Evolutionary conservation across 768 basidiomycete genomes (phyloP).

Genomic region (Mycena galericulata): DNA sequence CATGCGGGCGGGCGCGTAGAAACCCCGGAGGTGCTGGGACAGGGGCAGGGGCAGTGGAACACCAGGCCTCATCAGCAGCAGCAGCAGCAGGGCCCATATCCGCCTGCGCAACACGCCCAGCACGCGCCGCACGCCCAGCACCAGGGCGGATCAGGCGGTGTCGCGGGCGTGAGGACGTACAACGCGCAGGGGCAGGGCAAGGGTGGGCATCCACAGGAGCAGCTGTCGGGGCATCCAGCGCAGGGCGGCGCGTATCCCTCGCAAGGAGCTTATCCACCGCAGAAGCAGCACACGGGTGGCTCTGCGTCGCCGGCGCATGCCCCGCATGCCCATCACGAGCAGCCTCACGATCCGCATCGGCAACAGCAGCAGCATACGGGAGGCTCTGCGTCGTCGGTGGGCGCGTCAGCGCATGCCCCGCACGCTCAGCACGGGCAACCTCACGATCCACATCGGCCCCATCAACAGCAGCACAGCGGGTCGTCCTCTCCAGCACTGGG

Average conservation of each 20-base stretch:
- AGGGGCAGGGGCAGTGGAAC: conserved; percentile 4
- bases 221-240: background rate
- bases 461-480: no score
- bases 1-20: conserved; percentile 11
- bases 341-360: conserved; percentile 1
- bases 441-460: no score
- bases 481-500: background rate
- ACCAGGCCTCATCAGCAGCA: conserved; percentile 32
- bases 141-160: no score
- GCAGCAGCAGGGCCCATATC: no score
- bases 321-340: conserved; percentile 39
- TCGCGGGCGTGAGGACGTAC: no score
- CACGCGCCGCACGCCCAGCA: no score
- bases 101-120: no score
- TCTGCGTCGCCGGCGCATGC: conserved; percentile 13
- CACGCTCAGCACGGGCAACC: no score
- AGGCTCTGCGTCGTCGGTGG: background rate
- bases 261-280: background rate
- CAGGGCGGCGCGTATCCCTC: no score
- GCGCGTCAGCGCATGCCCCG: no score
- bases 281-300: conserved; percentile 25
- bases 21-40: conserved; percentile 18
- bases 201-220: background rate
- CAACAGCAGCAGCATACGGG: conserved; percentile 2
- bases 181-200: no score